Evolutionary conservation across 345 rosid species (phyloP).

Genomic region (Camelina laxa): DNA sequence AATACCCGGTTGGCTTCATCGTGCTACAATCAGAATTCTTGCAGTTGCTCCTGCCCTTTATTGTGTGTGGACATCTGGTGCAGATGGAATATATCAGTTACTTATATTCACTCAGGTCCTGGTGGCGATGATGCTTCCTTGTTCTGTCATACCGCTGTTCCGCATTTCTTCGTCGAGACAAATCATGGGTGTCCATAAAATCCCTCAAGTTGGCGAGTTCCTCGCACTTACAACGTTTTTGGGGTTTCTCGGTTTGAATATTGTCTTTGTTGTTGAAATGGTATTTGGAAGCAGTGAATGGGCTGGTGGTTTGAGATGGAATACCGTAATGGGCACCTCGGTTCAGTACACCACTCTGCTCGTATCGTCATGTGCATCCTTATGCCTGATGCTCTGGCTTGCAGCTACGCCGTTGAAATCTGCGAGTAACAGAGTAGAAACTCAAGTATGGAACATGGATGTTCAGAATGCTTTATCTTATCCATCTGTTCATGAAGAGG

Average conservation of each 20-base stretch:
- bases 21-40: slow-evolving; percentile 75
- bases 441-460: slow-evolving; percentile 67
- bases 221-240: slow-evolving; percentile 59
- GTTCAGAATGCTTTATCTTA: slow-evolving; percentile 46
- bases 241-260: slow-evolving; percentile 77
- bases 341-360: slow-evolving; percentile 63
- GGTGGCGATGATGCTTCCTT: slow-evolving; percentile 84
- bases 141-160: slow-evolving; percentile 89
- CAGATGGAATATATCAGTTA: slow-evolving; percentile 88
- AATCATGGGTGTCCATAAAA: slow-evolving; percentile 84
- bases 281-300: slow-evolving; percentile 91
- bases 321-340: slow-evolving; percentile 56
- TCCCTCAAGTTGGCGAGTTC: slow-evolving; percentile 78
- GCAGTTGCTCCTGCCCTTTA: slow-evolving; percentile 86
- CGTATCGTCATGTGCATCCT: slow-evolving; percentile 64
- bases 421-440: slow-evolving; percentile 55
- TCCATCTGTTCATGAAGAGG: slow-evolving; percentile 49
- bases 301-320: slow-evolving; percentile 86
- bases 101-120: slow-evolving; percentile 83
- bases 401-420: slow-evolving; percentile 89
- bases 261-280: slow-evolving; percentile 83
- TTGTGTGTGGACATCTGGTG: slow-evolving; percentile 88
- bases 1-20: slow-evolving; percentile 94
- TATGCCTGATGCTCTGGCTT: slow-evolving; percentile 88
- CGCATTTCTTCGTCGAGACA: slow-evolving; percentile 84